These are phyloP conservation scores for Boeremia lycopersici DNA, from an alignment of 2,329 filamentous ascomycete genomes.

Conservation along the genomic window DNA sequence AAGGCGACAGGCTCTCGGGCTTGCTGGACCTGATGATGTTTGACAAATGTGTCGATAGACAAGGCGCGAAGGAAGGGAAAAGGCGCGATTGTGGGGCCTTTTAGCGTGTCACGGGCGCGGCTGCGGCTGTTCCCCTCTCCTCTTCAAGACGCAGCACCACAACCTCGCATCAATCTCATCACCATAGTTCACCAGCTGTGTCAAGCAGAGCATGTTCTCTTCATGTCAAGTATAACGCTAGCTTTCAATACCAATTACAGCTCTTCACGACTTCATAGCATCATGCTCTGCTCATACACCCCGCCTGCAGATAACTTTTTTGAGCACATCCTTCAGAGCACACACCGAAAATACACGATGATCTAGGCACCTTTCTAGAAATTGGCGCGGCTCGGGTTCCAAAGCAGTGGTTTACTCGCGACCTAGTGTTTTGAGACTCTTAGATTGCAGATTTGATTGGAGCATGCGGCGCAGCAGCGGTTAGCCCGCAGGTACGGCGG, in stretches of 20 bases:
- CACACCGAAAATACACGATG: constrained; percentile 4
- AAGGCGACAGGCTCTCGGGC: constrained; percentile 67
- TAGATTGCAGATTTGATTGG: constrained; percentile 8
- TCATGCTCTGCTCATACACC: background rate
- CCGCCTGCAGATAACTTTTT: background rate
- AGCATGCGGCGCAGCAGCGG: constrained; percentile 14
- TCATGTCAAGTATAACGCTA: too few relatives aligned
- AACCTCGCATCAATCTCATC: background rate
- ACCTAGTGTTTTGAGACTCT: constrained; percentile 5
- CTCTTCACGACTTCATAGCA: background rate
- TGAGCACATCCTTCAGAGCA: background rate
- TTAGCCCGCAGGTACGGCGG: constrained; percentile 12
- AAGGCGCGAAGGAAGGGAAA: constrained; percentile 8
- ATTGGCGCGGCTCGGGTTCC: constrained; percentile 7
- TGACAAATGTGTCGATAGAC: constrained; percentile 34
- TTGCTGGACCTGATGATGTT: constrained; percentile 64
- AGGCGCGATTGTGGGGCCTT: constrained; percentile 3
- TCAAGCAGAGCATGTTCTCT: background rate
- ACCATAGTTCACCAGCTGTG: background rate
- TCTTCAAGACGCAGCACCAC: background rate
- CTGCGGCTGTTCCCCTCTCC: constrained; percentile 9
- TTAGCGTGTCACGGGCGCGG: background rate
- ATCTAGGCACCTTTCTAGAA: background rate
- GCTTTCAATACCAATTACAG: background rate
- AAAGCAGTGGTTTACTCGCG: background rate